Percentiles rank a stretch among this genome's conserved stretches.
phyloP scores from a whole-genome alignment of 116 monocot species.

The Trichopus zeylanicus region DNA sequence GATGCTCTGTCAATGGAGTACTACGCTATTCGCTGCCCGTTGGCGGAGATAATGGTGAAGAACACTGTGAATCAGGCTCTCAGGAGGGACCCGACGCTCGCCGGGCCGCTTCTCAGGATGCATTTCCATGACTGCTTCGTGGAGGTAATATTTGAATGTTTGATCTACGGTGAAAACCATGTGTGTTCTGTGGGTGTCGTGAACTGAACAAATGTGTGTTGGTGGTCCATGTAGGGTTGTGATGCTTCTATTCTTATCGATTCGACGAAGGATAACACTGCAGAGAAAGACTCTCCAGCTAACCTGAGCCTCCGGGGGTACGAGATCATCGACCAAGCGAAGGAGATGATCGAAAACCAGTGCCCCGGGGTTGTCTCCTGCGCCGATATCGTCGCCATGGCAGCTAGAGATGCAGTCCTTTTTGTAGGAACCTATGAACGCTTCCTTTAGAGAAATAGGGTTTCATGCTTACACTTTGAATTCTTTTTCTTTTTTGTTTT shows the following conservation, averaged over 20 bases:
- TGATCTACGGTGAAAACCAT: no score
- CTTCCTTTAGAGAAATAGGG: no score
- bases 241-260: conserved; percentile 75
- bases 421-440: conserved; percentile 19
- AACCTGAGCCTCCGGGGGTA: conserved; percentile 68
- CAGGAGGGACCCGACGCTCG: conserved; percentile 47
- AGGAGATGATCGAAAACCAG: conserved; percentile 31
- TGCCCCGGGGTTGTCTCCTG: conserved; percentile 76
- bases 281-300: conserved; percentile 69
- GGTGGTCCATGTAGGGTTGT: conserved; percentile 54
- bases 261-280: conserved; percentile 49
- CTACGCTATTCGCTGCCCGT: conserved; percentile 49
- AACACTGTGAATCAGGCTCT: conserved; percentile 44
- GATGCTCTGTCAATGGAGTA: conserved; percentile 37
- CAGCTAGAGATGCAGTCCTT: conserved; percentile 62
- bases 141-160: conserved; percentile 26
- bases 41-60: conserved; percentile 41
- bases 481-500: no score
- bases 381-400: conserved; percentile 67
- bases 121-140: conserved; percentile 96
- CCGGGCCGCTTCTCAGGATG: conserved; percentile 61
- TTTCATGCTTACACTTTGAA: no score
- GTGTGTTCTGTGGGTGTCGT: no score
- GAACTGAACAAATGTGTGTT: no score
- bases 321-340: conserved; percentile 64